Evolutionary conservation across 257 asterid species (phyloP).

Genomic region (Thymus mandschuricus): DNA sequence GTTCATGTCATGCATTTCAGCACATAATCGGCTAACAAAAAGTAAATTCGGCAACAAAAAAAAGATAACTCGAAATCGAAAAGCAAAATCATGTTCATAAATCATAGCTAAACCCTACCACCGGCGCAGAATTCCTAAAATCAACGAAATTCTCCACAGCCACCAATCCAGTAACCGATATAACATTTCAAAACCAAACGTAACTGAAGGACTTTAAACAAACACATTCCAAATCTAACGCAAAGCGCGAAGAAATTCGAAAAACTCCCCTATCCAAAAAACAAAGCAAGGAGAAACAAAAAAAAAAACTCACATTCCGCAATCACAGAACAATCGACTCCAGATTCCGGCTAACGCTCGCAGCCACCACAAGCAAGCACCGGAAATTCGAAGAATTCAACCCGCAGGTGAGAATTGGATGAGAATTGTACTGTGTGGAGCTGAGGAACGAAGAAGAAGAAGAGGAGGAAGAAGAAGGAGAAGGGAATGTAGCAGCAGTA

Average conservation of each 20-base stretch:
- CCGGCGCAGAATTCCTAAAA: not conserved
- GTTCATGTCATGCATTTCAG: constrained; percentile 8
- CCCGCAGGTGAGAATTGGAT: constrained; percentile 19
- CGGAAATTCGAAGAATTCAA: not conserved
- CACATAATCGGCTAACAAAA: not conserved
- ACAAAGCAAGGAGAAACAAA: not conserved
- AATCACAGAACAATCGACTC: not conserved
- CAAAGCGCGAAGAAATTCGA: not conserved
- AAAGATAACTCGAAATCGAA: not conserved
- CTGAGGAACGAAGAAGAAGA: constrained; percentile 13
- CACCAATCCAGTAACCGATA: constrained; percentile 20
- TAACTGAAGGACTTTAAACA: constrained; percentile 1
- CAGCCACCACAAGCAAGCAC: not conserved
- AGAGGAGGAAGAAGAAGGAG: constrained; percentile 1
- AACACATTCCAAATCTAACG: constrained; percentile 25
- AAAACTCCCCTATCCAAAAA: constrained; percentile 13
- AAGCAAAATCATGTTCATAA: not conserved
- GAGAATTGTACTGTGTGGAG: constrained; percentile 22
- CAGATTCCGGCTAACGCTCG: not conserved
- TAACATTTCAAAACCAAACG: constrained; percentile 20
- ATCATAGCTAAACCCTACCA: not conserved
- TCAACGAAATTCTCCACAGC: constrained; percentile 6
- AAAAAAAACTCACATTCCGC: constrained; percentile 11
- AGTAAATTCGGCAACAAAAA: too few species aligned
- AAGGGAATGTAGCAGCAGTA: not conserved